Base-by-base conservation (phyloP, 139 green algal genomes). In the Chlorella ohadii region DNA sequence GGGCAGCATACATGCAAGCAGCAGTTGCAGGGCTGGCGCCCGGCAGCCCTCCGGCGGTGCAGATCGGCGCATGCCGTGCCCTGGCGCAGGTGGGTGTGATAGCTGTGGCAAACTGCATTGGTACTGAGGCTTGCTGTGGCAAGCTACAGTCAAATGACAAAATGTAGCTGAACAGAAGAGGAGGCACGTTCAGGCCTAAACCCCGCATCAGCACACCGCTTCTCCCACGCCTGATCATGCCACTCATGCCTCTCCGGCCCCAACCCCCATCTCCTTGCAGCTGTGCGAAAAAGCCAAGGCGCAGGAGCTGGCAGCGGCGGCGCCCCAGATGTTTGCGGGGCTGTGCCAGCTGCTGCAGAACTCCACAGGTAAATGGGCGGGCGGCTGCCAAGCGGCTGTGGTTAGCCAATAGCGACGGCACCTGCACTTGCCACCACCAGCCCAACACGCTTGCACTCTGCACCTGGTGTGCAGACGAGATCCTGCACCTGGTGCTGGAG, bases 401-500 rank as follows among this genome's bases (percentile, higher is more conserved):
- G 20, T 23, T 12, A n/a, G n/a, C n/a, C n/a, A n/a, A n/a, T n/a
- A n/a, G n/a, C n/a, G n/a, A n/a, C n/a, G n/a, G n/a, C n/a, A n/a
- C n/a, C n/a, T n/a, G n/a, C n/a, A n/a, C n/a, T n/a, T n/a, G n/a
- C n/a, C n/a, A n/a, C n/a, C n/a, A n/a, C n/a, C n/a, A n/a, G n/a
- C n/a, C n/a, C n/a, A n/a, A n/a, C n/a, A n/a, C n/a, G n/a, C n/a
- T n/a, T n/a, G n/a, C n/a, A n/a, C n/a, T n/a, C n/a, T n/a, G n/a
- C n/a, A n/a, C n/a, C n/a, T n/a, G n/a, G n/a, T n/a, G n/a, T 2
- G 71, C 82, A 38, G 51, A 76, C 27, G 84, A 89, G 51, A 41
- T 82, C 2, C 85, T 96, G 73, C 92, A 98, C 72, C 71, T 98
- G 61, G 92, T 94, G 68, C 85, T 98, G 81, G 95, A 97, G 84